A percentile compares a stretch with the other conserved stretches of the same genome.
phyloP scores from a whole-genome alignment of 2,329 filamentous ascomycete species.

The Neofusicoccum cordaticola region DNA sequence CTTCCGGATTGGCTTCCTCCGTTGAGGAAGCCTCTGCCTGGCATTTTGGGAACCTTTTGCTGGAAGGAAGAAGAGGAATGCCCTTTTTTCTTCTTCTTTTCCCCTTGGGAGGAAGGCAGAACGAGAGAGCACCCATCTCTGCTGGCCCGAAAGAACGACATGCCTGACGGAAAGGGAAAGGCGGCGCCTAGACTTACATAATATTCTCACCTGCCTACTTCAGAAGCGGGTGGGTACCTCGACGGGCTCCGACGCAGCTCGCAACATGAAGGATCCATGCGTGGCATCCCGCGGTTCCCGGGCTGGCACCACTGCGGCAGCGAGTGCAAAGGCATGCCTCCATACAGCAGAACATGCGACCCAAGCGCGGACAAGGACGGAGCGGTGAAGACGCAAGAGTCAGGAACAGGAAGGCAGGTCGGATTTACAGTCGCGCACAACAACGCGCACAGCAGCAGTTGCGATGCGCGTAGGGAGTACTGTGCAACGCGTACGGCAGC shows the following conservation, averaged over 20 bases:
- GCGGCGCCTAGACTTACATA: no score
- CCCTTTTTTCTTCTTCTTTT: no score
- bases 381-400: conserved; percentile 7
- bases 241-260: background rate
- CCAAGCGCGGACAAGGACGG: background rate
- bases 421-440: background rate
- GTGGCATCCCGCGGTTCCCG: background rate
- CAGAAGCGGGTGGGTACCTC: no score
- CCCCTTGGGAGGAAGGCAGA: background rate
- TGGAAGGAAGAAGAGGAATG: background rate
- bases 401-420: background rate
- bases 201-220: background rate
- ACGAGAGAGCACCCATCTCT: background rate
- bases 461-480: background rate
- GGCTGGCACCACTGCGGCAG: no score
- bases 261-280: background rate
- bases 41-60: background rate
- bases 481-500: conserved; percentile 10
- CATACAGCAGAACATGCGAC: no score
- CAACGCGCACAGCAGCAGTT: background rate
- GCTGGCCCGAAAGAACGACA: no score
- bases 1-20: background rate
- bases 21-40: background rate
- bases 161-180: no score
- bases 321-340: no score